A percentile compares a stretch with the other conserved stretches of the same genome.
Conservation (phyloP, 768 basidiomycete genomes). For the Podaxis pistillaris region DNA sequence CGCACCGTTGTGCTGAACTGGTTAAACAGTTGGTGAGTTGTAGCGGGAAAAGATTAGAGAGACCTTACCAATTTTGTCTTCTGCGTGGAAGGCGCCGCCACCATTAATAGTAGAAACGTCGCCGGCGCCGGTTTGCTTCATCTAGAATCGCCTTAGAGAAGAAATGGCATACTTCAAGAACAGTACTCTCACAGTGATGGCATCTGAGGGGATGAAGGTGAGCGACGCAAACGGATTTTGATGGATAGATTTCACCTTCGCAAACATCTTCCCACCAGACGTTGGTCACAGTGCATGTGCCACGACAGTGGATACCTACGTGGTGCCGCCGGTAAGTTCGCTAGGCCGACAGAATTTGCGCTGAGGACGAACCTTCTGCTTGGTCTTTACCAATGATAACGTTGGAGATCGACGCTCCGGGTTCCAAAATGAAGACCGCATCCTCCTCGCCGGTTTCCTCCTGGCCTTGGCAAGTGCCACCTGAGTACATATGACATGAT, state of each 20-base stretch:
- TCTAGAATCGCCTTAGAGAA: constrained; percentile 9
- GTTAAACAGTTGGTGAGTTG: not conserved
- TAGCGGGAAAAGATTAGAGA: not conserved
- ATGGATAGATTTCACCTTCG: constrained; percentile 20
- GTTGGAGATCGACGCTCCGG: constrained; percentile 29
- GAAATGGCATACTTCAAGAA: not conserved
- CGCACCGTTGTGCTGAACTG: constrained; percentile 29
- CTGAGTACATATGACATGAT: constrained; percentile 7
- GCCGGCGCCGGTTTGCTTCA: constrained; percentile 28
- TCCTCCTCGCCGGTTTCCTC: constrained; percentile 27
- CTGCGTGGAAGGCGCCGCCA: constrained; percentile 26
- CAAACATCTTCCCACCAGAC: constrained; percentile 33
- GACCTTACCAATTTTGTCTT: constrained; percentile 26
- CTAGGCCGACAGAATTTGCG: not conserved
- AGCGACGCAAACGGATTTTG: not conserved
- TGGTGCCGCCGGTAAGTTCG: not conserved
- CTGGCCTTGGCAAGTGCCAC: constrained; percentile 27
- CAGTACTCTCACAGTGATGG: constrained; percentile 4
- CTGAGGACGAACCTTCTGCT: constrained; percentile 22
- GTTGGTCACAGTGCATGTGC: constrained; percentile 28
- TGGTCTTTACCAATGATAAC: constrained; percentile 28
- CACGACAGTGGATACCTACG: constrained; percentile 28
- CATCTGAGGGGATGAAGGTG: not conserved
- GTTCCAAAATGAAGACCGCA: constrained; percentile 27
- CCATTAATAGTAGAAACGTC: constrained; percentile 27